Evolutionary conservation across 495 filamentous ascomycete species (phyloP).

Genomic region (Neurospora sp.): DNA sequence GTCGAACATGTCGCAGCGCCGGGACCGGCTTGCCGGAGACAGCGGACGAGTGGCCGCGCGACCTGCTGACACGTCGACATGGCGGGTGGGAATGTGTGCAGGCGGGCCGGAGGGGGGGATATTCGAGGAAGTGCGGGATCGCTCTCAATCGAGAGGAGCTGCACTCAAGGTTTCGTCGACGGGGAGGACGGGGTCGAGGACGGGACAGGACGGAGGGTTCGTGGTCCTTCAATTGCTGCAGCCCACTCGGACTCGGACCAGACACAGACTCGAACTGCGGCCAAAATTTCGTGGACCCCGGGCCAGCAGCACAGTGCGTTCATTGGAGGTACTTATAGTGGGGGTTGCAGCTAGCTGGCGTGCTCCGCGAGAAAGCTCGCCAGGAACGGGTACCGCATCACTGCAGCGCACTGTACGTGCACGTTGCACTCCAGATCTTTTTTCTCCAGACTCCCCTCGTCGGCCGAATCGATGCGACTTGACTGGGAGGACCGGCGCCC

Average conservation of each 20-base stretch:
- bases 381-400: background rate
- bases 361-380: background rate
- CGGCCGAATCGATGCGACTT: background rate
- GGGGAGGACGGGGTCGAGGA: slow-evolving; percentile 12
- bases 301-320: slow-evolving; percentile 4
- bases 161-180: background rate
- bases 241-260: background rate
- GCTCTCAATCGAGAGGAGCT: slow-evolving; percentile 13
- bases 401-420: slow-evolving; percentile 9
- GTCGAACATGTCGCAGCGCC: slow-evolving; percentile 20
- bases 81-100: slow-evolving; percentile 3
- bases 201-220: background rate
- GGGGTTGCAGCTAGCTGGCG: background rate
- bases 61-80: slow-evolving; percentile 65
- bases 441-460: slow-evolving; percentile 6
- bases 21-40: slow-evolving; percentile 40
- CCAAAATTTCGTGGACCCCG: slow-evolving; percentile 12
- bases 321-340: background rate
- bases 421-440: slow-evolving; percentile 20
- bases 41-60: slow-evolving; percentile 56
- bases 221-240: background rate
- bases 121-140: background rate
- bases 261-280: background rate
- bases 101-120: background rate
- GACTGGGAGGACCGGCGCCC: background rate